These are phyloP conservation scores for Atalantia buxifolia DNA, from an alignment of 345 rosid species.

Conservation along the genomic window DNA sequence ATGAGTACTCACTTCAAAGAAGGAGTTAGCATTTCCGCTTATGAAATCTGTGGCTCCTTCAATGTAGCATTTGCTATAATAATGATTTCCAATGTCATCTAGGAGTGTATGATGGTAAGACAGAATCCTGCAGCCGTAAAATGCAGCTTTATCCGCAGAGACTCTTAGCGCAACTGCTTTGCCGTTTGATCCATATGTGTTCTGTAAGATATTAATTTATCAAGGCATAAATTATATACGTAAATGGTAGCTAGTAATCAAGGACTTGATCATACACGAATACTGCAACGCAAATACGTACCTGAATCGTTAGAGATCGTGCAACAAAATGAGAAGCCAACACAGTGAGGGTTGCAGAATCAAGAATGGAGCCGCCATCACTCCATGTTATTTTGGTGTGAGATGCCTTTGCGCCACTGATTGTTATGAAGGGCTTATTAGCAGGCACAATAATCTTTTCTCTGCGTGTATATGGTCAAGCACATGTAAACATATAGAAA, in stretches of 20 bases:
- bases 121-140: conserved; percentile 52
- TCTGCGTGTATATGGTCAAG: conserved; percentile 8
- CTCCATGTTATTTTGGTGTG: conserved; percentile 47
- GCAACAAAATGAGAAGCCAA: conserved; percentile 67
- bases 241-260: too few species aligned
- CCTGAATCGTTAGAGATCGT: conserved; percentile 53
- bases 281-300: background rate
- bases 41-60: conserved; percentile 88
- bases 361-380: conserved; percentile 43
- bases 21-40: conserved; percentile 59
- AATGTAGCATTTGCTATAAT: conserved; percentile 62
- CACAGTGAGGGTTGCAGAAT: conserved; percentile 54
- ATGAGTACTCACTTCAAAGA: conserved; percentile 47
- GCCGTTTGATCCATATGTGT: conserved; percentile 45
- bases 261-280: too few species aligned
- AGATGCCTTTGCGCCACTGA: conserved; percentile 55
- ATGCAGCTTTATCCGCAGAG: conserved; percentile 59
- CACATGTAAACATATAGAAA: background rate
- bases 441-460: conserved; percentile 62
- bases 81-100: conserved; percentile 70
- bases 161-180: conserved; percentile 69
- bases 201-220: conserved; percentile 24
- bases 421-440: conserved; percentile 69
- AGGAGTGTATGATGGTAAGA: conserved; percentile 77
- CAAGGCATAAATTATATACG: too few species aligned